Conservation (phyloP, 2,329 filamentous ascomycete species). For the Colletotrichum chlorophyti region DNA sequence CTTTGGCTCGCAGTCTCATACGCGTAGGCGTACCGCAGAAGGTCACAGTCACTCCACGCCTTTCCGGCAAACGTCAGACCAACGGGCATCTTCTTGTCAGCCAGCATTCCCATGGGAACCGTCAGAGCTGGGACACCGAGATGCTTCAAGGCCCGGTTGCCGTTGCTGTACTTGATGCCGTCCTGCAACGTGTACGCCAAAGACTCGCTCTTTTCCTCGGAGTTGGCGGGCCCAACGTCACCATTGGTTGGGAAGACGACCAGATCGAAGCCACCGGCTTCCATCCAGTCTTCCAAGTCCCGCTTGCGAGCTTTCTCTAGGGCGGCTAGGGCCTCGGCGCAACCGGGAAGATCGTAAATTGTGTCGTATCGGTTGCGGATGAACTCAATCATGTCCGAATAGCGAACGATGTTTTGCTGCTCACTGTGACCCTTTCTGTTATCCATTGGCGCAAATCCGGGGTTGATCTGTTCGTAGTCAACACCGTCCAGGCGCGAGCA, state of each 20-base stretch:
- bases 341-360: slow-evolving; percentile 1
- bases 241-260: slow-evolving; percentile 20
- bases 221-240: slow-evolving; percentile 10
- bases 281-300: slow-evolving; percentile 23
- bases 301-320: slow-evolving; percentile 14
- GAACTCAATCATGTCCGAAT: slow-evolving; percentile 18
- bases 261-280: slow-evolving; percentile 12
- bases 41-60: slow-evolving; percentile 49
- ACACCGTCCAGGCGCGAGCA: slow-evolving; percentile 46
- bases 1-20: slow-evolving; percentile 3
- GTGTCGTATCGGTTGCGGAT: not conserved
- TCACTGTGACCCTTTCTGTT: slow-evolving; percentile 9
- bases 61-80: slow-evolving; percentile 59
- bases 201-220: slow-evolving; percentile 5
- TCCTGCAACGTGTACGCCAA: slow-evolving; percentile 40
- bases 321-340: slow-evolving; percentile 6
- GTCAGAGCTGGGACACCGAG: slow-evolving; percentile 61
- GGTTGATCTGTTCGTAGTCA: slow-evolving; percentile 41
- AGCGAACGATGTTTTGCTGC: slow-evolving; percentile 22
- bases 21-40: slow-evolving; percentile 34
- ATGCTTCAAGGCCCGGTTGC: slow-evolving; percentile 59
- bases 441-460: slow-evolving; percentile 20
- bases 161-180: slow-evolving; percentile 60
- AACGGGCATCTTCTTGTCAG: slow-evolving; percentile 54
- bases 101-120: slow-evolving; percentile 59